Conservation (phyloP, 140 eudicot species). For the Flaveria floridana region DNA sequence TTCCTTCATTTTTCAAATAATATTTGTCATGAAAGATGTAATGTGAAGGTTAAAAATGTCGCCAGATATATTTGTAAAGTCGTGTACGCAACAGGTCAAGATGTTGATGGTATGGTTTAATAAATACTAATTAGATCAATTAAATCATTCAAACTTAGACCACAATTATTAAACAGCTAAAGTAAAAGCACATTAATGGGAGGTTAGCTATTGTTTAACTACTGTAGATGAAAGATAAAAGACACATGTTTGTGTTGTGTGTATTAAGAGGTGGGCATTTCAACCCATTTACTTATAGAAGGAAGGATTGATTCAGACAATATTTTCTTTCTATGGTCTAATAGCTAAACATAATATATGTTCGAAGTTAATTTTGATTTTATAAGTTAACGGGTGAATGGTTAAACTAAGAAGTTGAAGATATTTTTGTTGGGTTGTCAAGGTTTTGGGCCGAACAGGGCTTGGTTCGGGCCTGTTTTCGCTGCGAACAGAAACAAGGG, state of each 20-base stretch:
- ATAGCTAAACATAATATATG: not conserved
- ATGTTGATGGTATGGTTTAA: not conserved
- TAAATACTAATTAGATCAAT: not conserved
- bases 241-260: not conserved
- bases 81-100: not conserved
- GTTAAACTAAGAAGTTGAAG: no score
- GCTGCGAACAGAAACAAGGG: no score
- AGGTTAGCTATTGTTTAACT: conserved; percentile 7
- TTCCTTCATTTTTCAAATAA: not conserved
- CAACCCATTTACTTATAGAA: not conserved
- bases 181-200: not conserved
- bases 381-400: no score
- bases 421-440: no score
- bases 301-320: not conserved
- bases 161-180: not conserved
- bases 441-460: no score
- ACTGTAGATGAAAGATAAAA: not conserved
- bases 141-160: not conserved
- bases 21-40: not conserved
- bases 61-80: not conserved
- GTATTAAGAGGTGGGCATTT: not conserved
- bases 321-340: not conserved
- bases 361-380: no score
- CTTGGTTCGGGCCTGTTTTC: no score
- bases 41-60: not conserved